Percentiles rank a stretch among this genome's conserved stretches.
Conservation (phyloP, 2,329 filamentous ascomycete genomes). For the Xenoacremonium recifei region DNA sequence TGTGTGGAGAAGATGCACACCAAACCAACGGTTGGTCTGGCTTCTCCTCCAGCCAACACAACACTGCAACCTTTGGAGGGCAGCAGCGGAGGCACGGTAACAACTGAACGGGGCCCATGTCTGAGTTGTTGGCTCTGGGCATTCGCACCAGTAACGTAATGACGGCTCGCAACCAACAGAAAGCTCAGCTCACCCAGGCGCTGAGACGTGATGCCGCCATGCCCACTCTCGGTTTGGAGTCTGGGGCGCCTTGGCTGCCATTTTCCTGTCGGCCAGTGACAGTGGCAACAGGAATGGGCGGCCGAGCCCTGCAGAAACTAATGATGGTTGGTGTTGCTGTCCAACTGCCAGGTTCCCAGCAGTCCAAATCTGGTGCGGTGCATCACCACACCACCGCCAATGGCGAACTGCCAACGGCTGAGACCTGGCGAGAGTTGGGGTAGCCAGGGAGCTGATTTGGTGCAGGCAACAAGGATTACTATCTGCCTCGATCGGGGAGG, state of each 20-base stretch:
- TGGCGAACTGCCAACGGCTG: constrained; percentile 13
- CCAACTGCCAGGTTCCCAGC: constrained; percentile 4
- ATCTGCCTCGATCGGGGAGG: constrained; percentile 9
- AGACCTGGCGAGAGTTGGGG: constrained; percentile 10
- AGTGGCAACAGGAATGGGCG: constrained; percentile 7
- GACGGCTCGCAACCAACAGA: background rate
- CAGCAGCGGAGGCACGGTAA: too few species aligned
- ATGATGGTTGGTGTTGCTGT: constrained; percentile 6
- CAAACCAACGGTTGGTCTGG: too few species aligned
- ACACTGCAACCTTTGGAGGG: too few species aligned
- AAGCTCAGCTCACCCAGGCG: background rate
- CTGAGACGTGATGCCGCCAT: background rate
- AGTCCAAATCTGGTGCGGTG: constrained; percentile 24
- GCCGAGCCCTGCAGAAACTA: constrained; percentile 11
- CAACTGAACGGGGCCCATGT: background rate
- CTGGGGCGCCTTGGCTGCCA: background rate
- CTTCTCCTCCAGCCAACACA: too few species aligned
- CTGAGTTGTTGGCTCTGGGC: background rate
- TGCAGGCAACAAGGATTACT: constrained; percentile 14
- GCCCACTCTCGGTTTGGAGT: background rate
- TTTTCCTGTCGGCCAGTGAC: background rate
- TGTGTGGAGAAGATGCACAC: too few species aligned
- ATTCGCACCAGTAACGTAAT: background rate
- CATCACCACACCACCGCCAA: constrained; percentile 20
- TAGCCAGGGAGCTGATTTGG: constrained; percentile 16